phyloP scores from a whole-genome alignment of 1,284 basidiomycete genomes.

The Moesziomyces parantarcticus region DNA sequence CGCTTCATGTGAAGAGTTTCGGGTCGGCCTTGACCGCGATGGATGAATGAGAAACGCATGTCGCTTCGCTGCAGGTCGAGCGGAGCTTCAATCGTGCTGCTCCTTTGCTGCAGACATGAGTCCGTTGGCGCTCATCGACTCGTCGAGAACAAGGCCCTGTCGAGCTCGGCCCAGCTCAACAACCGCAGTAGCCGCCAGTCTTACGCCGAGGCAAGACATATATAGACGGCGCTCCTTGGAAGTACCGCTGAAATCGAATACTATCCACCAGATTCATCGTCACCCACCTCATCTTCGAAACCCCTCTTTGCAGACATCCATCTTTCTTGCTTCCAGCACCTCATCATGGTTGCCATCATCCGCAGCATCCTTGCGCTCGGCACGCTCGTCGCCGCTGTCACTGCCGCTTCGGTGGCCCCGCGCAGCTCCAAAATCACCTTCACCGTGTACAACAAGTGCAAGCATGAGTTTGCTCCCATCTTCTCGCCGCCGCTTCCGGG shows the following conservation, averaged over 20 bases:
- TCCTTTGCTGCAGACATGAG: neutral
- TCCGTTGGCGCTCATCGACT: neutral
- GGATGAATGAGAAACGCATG: neutral
- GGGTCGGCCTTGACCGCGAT: neutral
- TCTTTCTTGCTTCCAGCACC: neutral
- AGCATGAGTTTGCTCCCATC: slow-evolving; percentile 44
- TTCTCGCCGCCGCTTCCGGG: slow-evolving; percentile 42
- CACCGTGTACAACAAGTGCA: slow-evolving; percentile 47
- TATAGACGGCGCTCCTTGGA: neutral
- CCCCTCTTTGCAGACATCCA: neutral
- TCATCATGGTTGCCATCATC: slow-evolving; percentile 35
- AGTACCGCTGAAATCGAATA: neutral
- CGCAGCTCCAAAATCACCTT: slow-evolving; percentile 48
- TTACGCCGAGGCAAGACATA: neutral
- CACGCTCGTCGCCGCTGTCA: slow-evolving; percentile 17
- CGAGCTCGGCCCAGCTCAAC: neutral
- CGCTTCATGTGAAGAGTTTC: neutral
- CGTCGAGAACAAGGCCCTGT: neutral
- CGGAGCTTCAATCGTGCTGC: slow-evolving; percentile 14
- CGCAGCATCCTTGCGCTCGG: slow-evolving; percentile 19
- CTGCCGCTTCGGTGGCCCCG: slow-evolving; percentile 12
- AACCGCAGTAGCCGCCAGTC: neutral
- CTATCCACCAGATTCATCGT: slow-evolving; percentile 1
- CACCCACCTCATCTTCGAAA: neutral
- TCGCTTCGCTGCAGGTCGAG: slow-evolving; percentile 14